Evolutionary conservation across 1,139 yeast genomes (phyloP), one percentile per base, ranked within the genome.

Genomic region (Protomyces arabidopsidicola): DNA sequence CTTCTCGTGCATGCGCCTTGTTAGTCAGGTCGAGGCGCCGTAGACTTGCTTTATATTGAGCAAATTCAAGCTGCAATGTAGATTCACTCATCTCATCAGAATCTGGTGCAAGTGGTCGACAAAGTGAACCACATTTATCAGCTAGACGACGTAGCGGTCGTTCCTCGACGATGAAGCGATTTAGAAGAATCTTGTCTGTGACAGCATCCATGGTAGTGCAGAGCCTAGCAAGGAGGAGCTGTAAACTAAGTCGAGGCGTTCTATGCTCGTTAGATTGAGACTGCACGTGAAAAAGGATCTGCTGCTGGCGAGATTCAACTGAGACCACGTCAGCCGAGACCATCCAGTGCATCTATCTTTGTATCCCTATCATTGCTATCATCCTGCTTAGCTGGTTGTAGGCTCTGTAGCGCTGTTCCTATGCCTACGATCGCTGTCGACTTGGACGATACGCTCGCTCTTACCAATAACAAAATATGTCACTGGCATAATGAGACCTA

Each of bases 351-450:
- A 27, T 2, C 31, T 27, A 27, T 4, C 8, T 8, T 5, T 27
- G 31, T 4, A 27, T 27, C 31, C 1, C 31, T 27, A 27, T 5
- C 31, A 27, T 39, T 8, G 45, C 6, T 39, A 16, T 16, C 45
- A 39, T 16, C 16, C 45, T 39, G 45, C 45, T 39, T n/a, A 39
- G 45, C 45, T 39, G 1, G 2, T 5, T 16, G 6, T 6, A 12
- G 16, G 9, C n/a, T 38, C 45, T 39, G 18, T 4, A 16, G 5
- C 6, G 10, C 16, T 39, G 9, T 27, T 8, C 10, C 1, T 14
- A 58, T 58, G 62, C 56, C 45, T n/a, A 55, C 53, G 31, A 58
- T 58, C 16, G 62, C 62, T n/a, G 45, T 58, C 42, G 62, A 58
- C 27, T 58, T 55, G 14, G 62, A 58, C 45, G 62, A 58, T 38